Conservation (phyloP, 2,329 filamentous ascomycete genomes). For the Decorospora gaudefroyi region DNA sequence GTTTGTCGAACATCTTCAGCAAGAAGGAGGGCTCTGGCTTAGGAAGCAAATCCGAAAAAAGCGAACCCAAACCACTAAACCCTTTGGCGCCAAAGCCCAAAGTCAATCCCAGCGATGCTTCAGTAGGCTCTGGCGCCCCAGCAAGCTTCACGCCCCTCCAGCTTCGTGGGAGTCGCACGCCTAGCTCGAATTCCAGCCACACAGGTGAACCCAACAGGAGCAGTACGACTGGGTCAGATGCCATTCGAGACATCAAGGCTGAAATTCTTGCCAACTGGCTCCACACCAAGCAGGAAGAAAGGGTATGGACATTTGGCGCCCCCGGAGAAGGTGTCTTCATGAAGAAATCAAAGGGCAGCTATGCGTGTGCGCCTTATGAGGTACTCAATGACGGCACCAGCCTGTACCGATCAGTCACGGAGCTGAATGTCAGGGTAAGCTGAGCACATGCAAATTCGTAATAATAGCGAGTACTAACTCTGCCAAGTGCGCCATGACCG, state of each 20-base stretch:
- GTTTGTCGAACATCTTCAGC: background rate
- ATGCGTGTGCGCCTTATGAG: constrained; percentile 57
- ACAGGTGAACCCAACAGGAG: background rate
- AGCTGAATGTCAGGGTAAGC: constrained; percentile 60
- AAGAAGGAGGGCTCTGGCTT: background rate
- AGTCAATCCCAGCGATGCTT: background rate
- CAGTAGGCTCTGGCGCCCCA: background rate
- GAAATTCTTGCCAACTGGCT: constrained; percentile 68
- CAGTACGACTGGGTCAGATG: constrained; percentile 41
- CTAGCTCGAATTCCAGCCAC: background rate
- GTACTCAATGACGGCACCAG: constrained; percentile 53
- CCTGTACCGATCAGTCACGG: constrained; percentile 56
- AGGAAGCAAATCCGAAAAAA: too few species aligned
- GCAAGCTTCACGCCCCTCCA: background rate
- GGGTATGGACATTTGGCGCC: constrained; percentile 55
- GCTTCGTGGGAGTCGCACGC: background rate
- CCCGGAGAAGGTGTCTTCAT: constrained; percentile 61
- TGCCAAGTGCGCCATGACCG: constrained; percentile 66
- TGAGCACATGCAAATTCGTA: background rate
- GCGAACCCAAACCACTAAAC: constrained; percentile 1
- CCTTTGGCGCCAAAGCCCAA: background rate
- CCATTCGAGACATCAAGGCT: constrained; percentile 59
- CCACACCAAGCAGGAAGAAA: constrained; percentile 64
- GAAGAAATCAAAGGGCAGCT: constrained; percentile 58
- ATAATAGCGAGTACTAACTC: constrained; percentile 8